Base-by-base conservation (phyloP, 441 rosid genomes). In the Corymbia calophylla region DNA sequence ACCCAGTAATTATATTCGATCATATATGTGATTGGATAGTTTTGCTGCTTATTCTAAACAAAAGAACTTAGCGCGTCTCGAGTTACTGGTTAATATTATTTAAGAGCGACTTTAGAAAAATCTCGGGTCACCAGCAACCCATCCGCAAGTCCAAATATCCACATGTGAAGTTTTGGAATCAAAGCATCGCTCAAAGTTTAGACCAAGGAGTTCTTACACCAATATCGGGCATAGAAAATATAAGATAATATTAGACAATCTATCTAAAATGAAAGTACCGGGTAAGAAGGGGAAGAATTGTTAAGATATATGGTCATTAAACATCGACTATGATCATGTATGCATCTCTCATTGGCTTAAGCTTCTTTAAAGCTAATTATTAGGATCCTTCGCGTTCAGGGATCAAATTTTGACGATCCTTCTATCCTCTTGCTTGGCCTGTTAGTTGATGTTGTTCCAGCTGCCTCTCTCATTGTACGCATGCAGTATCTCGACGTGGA, bases 241-340 rank as follows among this genome's bases (percentile, higher is more conserved):
- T 64, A 6, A 64, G 31, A 64, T 16, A n/a, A 32, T 17, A 66
- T 31, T 2, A 66, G 12, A 31, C 6, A 66, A 31, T 31, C 23
- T 16, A 31, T 66, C 39, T 31, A 66, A 66, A 66, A 16, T 9
- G 16, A 31, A 66, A 31, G 77, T 31, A 31, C 19, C 12, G 5
- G 12, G 8, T 8, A 31, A 4, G 12, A 17, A 31, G 31, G 23
- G 19, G 31, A 4, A 70, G 7, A 70, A 25, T 70, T 18, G 8
- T 70, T 9, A 19, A 35, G 27, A 35, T 35, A 35, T 35, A 32
- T 19, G 81, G 4, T 70, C 44, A 15, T 9, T 70, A 39, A 5
- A 12, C 6, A 17, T 17, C 18, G 14, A 19, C 17, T 9, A 1
- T 3, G 48, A 8, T 1, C 1, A 2, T 35, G 7, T 35, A 70